phyloP scores from a whole-genome alignment of 163 green algal species.

The Coccomyxa subellipsoidea region DNA sequence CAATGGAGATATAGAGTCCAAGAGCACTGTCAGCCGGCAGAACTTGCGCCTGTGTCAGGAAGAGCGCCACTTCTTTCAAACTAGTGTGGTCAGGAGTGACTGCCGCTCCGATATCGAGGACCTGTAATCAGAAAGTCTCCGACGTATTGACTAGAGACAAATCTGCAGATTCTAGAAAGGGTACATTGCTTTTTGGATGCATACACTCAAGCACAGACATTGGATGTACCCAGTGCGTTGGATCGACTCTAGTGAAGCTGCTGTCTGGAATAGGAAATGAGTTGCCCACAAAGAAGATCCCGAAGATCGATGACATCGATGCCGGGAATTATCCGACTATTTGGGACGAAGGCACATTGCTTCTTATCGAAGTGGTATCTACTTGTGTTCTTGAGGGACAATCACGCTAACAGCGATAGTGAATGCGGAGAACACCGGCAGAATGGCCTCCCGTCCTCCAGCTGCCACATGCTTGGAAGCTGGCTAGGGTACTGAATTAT shows the following conservation, averaged over 20 bases:
- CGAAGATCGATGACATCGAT: slow-evolving; percentile 27
- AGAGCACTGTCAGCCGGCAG: slow-evolving; percentile 50
- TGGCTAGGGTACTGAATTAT: too few species aligned
- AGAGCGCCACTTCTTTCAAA: slow-evolving; percentile 56
- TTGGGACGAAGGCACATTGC: too few species aligned
- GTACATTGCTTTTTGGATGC: background rate
- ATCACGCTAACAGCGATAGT: too few species aligned
- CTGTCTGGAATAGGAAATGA: slow-evolving; percentile 24
- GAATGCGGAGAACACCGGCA: too few species aligned
- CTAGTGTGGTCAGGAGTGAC: slow-evolving; percentile 27
- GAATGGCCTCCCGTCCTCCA: too few species aligned
- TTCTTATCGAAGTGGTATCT: too few species aligned
- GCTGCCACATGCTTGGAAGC: too few species aligned
- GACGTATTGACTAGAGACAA: too few species aligned
- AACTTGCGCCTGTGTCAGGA: slow-evolving; percentile 46
- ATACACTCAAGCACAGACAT: background rate
- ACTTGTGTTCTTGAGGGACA: too few species aligned
- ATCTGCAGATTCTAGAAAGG: background rate
- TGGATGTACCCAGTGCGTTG: slow-evolving; percentile 41
- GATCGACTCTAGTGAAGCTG: slow-evolving; percentile 35
- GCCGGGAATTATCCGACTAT: too few species aligned
- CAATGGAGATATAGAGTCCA: slow-evolving; percentile 64
- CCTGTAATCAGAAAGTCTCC: slow-evolving; percentile 27
- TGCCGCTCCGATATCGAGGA: slow-evolving; percentile 42
- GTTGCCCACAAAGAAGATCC: slow-evolving; percentile 29